Base-by-base conservation (phyloP, 257 asterid species). In the Mentha longifolia region DNA sequence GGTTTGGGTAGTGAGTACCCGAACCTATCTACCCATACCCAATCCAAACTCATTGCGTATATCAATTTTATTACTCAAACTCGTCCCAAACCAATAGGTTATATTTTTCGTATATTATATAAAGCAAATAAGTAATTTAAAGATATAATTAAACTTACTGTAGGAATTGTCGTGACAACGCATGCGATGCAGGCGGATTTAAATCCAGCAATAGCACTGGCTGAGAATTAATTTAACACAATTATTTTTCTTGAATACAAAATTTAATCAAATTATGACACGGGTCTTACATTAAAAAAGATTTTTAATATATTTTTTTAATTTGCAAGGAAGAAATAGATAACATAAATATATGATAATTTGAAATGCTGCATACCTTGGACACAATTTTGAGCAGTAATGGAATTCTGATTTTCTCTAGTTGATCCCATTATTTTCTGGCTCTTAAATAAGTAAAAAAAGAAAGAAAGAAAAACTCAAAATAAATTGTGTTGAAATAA, bases 161-260 rank as follows among this genome's bases (percentile, higher is more conserved):
- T 79, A 37, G 84, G 81, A 58, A 72, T 69, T 47, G 84, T 56
- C 61, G 70, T 12, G 20, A 50, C 76, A 2, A 76, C 76, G 60
- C 78, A 56, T 9, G 84, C 12, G 49, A 79, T 12, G 31, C 6
- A n/a, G 10, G 84, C 81, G 47, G 81, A 68, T 55, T 72, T 80
- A 45, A 70, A 67, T 58, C 84, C 81, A 42, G 80, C 81, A 3
- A 20, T 0, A 6, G 66, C 72, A 41, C 84, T 60, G 15, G 77
- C 84, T 79, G 76, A 65, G 51, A 52, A 55, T 25, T 16, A 2
- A 16, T n/a, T 7, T 41, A 42, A 42, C 7, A 35, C 39, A 7
- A 35, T 35, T 7, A 35, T 35, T 50, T 16, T 50, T 0, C 56
- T n/a, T 2, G 4, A 50, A 50, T 16, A 1, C 1, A n/a, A 50